Conservation (phyloP, 345 rosid genomes). For the Theobroma cacao region DNA sequence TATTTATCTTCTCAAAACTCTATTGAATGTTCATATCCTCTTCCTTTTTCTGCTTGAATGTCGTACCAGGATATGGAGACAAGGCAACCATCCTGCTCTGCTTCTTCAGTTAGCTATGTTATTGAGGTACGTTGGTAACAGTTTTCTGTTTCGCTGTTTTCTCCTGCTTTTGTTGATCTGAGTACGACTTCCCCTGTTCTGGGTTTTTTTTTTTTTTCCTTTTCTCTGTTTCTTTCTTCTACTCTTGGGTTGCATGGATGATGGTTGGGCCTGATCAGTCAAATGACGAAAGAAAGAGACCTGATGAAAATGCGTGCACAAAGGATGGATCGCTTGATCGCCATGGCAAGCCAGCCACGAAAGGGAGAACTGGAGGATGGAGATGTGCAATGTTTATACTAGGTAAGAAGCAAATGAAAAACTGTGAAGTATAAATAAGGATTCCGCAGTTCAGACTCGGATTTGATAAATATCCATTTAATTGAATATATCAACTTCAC, state of each 20-base stretch:
- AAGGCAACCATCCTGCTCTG: background rate
- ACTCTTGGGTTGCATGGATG: background rate
- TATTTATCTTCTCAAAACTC: background rate
- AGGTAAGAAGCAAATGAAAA: slow-evolving; percentile 14
- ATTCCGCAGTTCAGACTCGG: background rate
- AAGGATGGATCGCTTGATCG: slow-evolving; percentile 27
- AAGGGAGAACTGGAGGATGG: slow-evolving; percentile 33
- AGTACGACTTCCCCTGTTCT: background rate
- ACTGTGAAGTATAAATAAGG: background rate
- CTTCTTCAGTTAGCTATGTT: background rate
- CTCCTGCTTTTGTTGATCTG: background rate
- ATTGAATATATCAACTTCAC: too few species aligned
- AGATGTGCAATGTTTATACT: slow-evolving; percentile 29
- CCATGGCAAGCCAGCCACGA: slow-evolving; percentile 25
- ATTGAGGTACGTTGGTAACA: background rate
- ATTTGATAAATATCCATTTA: background rate
- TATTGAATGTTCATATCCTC: too few species aligned
- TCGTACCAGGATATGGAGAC: background rate
- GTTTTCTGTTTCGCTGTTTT: background rate
- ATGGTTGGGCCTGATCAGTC: background rate
- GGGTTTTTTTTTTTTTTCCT: too few species aligned
- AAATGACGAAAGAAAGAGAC: background rate
- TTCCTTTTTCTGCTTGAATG: background rate
- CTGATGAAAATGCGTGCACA: slow-evolving; percentile 6
- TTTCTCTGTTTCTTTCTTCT: background rate